A percentile compares a stretch with the other conserved stretches of the same genome.
phyloP scores from a whole-genome alignment of 148 eudicot genomes.

The Suaeda aralocaspica region DNA sequence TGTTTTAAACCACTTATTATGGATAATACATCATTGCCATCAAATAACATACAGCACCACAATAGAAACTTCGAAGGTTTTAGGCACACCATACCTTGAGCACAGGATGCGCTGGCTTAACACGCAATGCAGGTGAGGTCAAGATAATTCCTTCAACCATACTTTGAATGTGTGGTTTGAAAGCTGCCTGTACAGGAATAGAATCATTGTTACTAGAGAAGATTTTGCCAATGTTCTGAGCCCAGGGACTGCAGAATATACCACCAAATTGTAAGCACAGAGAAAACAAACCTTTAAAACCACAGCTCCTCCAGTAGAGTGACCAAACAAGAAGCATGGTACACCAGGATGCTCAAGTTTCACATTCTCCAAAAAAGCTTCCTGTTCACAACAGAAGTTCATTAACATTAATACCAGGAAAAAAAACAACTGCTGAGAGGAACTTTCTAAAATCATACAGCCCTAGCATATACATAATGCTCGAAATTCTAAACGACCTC shows the following conservation, averaged over 20 bases:
- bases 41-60: not conserved
- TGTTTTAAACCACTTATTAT: not conserved
- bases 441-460: no score
- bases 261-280: not conserved
- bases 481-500: not conserved
- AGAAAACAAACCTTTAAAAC: slow-evolving; percentile 55
- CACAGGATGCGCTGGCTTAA: slow-evolving; percentile 86
- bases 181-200: slow-evolving; percentile 32
- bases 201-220: not conserved
- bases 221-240: not conserved
- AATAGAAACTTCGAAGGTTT: not conserved
- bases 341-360: slow-evolving; percentile 59
- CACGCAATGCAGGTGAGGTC: slow-evolving; percentile 95
- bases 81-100: slow-evolving; percentile 51
- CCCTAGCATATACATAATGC: no score
- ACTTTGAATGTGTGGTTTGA: slow-evolving; percentile 29
- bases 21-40: not conserved
- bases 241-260: no score
- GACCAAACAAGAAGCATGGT: slow-evolving; percentile 92
- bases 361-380: slow-evolving; percentile 67
- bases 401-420: slow-evolving; percentile 6
- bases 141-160: slow-evolving; percentile 76
- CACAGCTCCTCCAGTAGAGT: slow-evolving; percentile 94
- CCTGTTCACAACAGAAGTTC: slow-evolving; percentile 32
- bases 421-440: not conserved